Evolutionary conservation across 306 rosid genomes (phyloP), one percentile per base, ranked within the genome.

Genomic region (Fragaria iinumae): DNA sequence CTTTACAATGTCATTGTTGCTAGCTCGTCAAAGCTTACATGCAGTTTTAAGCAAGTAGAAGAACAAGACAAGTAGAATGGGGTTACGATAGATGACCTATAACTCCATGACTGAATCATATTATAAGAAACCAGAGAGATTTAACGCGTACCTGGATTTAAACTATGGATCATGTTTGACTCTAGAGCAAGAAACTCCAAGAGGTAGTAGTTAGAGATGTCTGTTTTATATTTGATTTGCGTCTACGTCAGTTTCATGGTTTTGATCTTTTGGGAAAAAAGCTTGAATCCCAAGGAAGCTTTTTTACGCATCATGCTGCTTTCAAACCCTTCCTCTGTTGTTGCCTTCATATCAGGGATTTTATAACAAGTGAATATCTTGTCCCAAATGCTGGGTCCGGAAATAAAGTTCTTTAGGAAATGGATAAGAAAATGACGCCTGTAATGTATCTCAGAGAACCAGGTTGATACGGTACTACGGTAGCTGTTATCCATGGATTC

Each of bases 161-260:
- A 34, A 76, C 41, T 50, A 66, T 66, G 72, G 44, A 76, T 48
- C 59, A 63, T 36, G 27, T 79, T 82, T 82, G 90, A 85, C 79
- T 84, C 36, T 75, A 79, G 86, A 74, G 70, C 85, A 87, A 48
- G 81, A 83, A 81, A 86, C 79, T 84, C 87, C 86, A 88, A 85
- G 78, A 47, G 36, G 57, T 74, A 68, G 82, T 80, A 69, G 85
- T 85, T 76, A 71, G 34, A 9, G 44, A 41, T 23, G 23, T 0
- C 8, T 14, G 5, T 41, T 44, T 32, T 63, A 68, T 23, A 25
- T 69, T 13, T 25, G 73, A 45, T 69, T 23, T 45, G 67, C 3
- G 21, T 14, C 44, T 64, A 8, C 17, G 20, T 23, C 57, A 45
- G 11, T 69, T 45, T 69, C 41, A 13, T 39, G 6, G 11, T 68